These are phyloP conservation scores for Somion occarium DNA, from an alignment of 1,284 basidiomycete species.

Conservation along the genomic window DNA sequence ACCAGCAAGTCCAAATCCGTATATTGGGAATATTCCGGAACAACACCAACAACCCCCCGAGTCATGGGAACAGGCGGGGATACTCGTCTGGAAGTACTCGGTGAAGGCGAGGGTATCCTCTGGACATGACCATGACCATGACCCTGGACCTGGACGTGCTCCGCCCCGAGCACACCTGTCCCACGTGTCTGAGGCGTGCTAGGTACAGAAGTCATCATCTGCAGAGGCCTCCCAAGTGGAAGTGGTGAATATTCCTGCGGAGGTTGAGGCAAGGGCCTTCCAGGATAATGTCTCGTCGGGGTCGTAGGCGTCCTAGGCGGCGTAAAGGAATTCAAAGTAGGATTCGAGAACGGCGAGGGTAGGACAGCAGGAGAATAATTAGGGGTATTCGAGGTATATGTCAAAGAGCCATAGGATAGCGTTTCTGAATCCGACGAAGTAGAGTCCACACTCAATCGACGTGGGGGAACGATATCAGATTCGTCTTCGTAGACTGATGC, in stretches of 20 bases:
- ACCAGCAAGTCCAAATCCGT: constrained; percentile 62
- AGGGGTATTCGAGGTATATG: background rate
- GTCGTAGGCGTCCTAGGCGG: constrained; percentile 22
- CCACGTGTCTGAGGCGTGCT: too few relatives aligned
- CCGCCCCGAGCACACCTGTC: too few relatives aligned
- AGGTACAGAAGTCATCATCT: too few relatives aligned
- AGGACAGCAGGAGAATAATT: constrained; percentile 2
- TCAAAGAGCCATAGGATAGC: background rate
- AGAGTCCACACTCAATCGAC: background rate
- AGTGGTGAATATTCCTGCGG: constrained; percentile 19
- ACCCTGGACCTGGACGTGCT: too few relatives aligned
- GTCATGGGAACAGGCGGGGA: background rate
- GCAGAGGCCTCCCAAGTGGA: too few relatives aligned
- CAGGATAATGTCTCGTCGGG: constrained; percentile 25
- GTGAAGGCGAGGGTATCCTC: background rate
- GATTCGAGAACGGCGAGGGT: constrained; percentile 4
- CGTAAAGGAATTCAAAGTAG: constrained; percentile 11
- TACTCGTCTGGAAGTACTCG: background rate
- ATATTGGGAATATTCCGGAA: constrained; percentile 33
- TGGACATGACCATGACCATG: constrained; percentile 10
- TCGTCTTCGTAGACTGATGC: background rate
- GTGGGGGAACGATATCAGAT: background rate
- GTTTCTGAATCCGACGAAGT: background rate
- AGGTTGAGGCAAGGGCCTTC: constrained; percentile 29
- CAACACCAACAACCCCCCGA: background rate